Conservation (phyloP, 2,329 filamentous ascomycete genomes). For the Didymella keratinophila region DNA sequence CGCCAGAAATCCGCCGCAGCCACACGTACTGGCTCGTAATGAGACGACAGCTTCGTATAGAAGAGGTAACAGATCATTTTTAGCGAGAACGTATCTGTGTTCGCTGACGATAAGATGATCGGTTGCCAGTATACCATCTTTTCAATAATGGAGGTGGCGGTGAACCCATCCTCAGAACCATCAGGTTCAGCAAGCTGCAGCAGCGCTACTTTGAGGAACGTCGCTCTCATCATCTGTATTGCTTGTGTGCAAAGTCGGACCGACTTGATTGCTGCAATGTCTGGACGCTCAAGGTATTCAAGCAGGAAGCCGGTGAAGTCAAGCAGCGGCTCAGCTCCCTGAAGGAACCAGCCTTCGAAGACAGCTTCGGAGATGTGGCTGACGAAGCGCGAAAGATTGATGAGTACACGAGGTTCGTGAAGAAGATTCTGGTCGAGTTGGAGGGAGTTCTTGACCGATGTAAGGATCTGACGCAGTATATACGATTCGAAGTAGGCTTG, state of each 20-base stretch:
- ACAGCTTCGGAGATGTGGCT: slow-evolving; percentile 86
- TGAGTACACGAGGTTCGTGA: slow-evolving; percentile 81
- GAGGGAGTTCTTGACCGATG: slow-evolving; percentile 73
- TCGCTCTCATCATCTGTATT: slow-evolving; percentile 75
- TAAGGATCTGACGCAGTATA: slow-evolving; percentile 76
- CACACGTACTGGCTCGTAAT: slow-evolving; percentile 70
- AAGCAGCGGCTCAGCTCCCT: slow-evolving; percentile 81
- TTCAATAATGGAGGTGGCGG: slow-evolving; percentile 76
- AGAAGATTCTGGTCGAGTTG: slow-evolving; percentile 75
- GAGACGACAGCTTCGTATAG: slow-evolving; percentile 84
- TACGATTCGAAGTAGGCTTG: slow-evolving; percentile 96
- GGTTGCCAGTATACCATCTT: slow-evolving; percentile 97
- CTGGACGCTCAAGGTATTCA: slow-evolving; percentile 87
- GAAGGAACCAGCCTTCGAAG: slow-evolving; percentile 95
- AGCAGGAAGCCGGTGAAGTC: slow-evolving; percentile 86
- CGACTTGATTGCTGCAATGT: slow-evolving; percentile 80
- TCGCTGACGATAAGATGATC: slow-evolving; percentile 80
- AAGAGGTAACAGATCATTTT: slow-evolving; percentile 91
- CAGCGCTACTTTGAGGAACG: slow-evolving; percentile 80
- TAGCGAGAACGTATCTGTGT: slow-evolving; percentile 80
- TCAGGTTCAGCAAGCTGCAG: slow-evolving; percentile 86
- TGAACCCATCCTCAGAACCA: slow-evolving; percentile 66
- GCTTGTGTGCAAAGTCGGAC: slow-evolving; percentile 91
- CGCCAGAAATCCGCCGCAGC: slow-evolving; percentile 86
- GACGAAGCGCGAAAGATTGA: slow-evolving; percentile 83